Base-by-base conservation (phyloP, 2,329 filamentous ascomycete species). In the Cladosporium oxysporum region DNA sequence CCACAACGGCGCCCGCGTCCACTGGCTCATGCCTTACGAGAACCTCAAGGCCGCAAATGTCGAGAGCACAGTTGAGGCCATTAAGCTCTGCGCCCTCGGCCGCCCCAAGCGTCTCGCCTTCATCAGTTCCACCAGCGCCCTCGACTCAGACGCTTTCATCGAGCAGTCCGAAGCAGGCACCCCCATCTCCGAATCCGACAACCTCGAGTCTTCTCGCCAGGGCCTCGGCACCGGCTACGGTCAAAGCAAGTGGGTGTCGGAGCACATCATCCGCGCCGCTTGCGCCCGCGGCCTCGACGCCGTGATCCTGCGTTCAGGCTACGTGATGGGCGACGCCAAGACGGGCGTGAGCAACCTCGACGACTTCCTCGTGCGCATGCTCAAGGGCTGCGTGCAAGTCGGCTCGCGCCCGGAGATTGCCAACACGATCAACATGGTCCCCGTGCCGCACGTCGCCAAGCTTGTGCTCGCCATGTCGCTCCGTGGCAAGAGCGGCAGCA, bases 381-480 rank as follows among this genome's bases (percentile, higher is more conserved):
- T 90, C 65, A 97, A 97, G 81, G 93, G 92, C 66, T 96, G 92
- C 73, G 82, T 96, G 60, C 93, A 98, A 78, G 83, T 97, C 2
- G 81, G 81, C 2, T 83, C 84, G 2, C 85, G 92, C 0, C 94
- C 93, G 1, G 84, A 86, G 70, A 96, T 97, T 71, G 79, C 83
- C 76, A 98, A 97, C 81, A 91, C 92, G 0, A 88, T 97, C 78
- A 98, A 97, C 81, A 88, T 90, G 77, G 91, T 97, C 0, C 93
- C 94, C 0, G 93, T 97, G 29, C 88, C 88, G 68, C 92, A 96
- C 70, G 93, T 97, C 41, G 87, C 90, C 1, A 84, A 87, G n/a
- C 86, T 96, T 8, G 90, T 96, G 29, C 87, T 92, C 21, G 91
- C 93, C 0, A 83, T 89, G 5, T 85, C 88, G 0, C 83, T 96